Evolutionary conservation across 352 stramenopile genomes (phyloP).

Genomic region (Phytophthora uliginosa): DNA sequence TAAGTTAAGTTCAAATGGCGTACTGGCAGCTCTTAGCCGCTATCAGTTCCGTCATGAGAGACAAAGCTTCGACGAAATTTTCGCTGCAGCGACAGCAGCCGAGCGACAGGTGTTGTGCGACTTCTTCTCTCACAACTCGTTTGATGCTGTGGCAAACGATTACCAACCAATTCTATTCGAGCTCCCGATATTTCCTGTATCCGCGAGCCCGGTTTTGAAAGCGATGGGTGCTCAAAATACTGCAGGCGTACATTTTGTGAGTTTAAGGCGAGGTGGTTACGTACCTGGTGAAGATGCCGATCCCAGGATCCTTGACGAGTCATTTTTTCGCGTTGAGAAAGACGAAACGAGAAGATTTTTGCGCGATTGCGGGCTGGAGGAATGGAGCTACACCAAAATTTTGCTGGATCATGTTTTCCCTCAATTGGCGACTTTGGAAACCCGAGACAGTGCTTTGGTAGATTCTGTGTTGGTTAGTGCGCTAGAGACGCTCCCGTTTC

Average conservation of each 20-base stretch:
- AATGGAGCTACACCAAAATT: slow-evolving; percentile 66
- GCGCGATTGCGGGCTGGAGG: slow-evolving; percentile 55
- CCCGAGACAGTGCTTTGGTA: slow-evolving; percentile 43
- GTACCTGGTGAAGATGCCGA: slow-evolving; percentile 58
- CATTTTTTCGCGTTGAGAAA: slow-evolving; percentile 57
- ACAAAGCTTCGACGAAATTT: slow-evolving; percentile 52
- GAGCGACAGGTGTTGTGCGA: slow-evolving; percentile 51
- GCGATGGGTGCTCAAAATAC: not conserved
- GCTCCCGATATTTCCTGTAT: slow-evolving; percentile 60
- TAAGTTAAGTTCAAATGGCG: slow-evolving; percentile 54
- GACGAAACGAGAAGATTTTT: slow-evolving; percentile 56
- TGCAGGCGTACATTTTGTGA: slow-evolving; percentile 25
- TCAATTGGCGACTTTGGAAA: slow-evolving; percentile 46
- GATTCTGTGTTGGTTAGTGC: slow-evolving; percentile 61
- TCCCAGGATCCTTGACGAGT: slow-evolving; percentile 52
- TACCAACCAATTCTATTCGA: slow-evolving; percentile 53
- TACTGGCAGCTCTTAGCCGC: slow-evolving; percentile 49
- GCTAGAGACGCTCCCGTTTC: slow-evolving; percentile 58
- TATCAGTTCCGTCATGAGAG: slow-evolving; percentile 42
- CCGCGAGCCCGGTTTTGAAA: slow-evolving; percentile 15
- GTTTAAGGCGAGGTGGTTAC: slow-evolving; percentile 45
- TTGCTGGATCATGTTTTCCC: slow-evolving; percentile 77
- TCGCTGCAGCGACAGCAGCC: slow-evolving; percentile 29
- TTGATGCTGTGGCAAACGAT: slow-evolving; percentile 43
- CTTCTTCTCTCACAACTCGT: slow-evolving; percentile 53